phyloP scores from a whole-genome alignment of 2,329 filamentous ascomycete genomes.

The Neonectria coccinea region DNA sequence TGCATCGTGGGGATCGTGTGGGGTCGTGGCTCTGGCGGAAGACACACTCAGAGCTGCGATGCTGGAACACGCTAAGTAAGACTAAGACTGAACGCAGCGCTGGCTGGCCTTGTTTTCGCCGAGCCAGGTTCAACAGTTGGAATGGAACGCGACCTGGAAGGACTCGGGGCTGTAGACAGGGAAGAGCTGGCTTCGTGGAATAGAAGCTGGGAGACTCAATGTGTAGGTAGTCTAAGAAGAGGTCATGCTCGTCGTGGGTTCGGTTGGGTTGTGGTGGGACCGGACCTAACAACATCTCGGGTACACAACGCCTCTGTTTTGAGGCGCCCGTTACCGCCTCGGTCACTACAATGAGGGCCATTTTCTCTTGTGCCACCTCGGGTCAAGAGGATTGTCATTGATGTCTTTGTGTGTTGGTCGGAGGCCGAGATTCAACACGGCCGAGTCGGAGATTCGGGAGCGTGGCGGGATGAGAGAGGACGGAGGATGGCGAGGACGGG shows the following conservation, averaged over 20 bases:
- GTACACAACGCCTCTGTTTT: constrained; percentile 19
- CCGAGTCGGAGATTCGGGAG: neutral
- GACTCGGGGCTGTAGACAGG: neutral
- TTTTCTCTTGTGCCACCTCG: neutral
- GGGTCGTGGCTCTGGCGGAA: neutral
- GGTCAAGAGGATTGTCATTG: neutral
- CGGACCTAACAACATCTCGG: constrained; percentile 25
- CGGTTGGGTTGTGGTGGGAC: constrained; percentile 14
- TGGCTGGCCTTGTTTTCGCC: neutral
- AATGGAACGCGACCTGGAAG: constrained; percentile 10
- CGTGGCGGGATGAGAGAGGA: neutral
- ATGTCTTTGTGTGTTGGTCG: neutral
- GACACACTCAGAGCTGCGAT: constrained; percentile 1
- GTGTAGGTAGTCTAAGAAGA: neutral
- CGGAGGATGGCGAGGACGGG: neutral
- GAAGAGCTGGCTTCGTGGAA: neutral
- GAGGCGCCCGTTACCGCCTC: neutral
- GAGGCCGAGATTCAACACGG: constrained; percentile 3
- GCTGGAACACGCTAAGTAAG: constrained; percentile 13
- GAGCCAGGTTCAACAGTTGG: constrained; percentile 5
- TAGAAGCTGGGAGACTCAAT: neutral
- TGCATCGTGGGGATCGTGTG: constrained; percentile 9
- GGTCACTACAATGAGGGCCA: neutral
- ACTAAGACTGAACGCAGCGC: neutral
- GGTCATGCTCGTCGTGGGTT: neutral